phyloP scores from a whole-genome alignment of 2,329 filamentous ascomycete species.

The Alternaria infectoria region DNA sequence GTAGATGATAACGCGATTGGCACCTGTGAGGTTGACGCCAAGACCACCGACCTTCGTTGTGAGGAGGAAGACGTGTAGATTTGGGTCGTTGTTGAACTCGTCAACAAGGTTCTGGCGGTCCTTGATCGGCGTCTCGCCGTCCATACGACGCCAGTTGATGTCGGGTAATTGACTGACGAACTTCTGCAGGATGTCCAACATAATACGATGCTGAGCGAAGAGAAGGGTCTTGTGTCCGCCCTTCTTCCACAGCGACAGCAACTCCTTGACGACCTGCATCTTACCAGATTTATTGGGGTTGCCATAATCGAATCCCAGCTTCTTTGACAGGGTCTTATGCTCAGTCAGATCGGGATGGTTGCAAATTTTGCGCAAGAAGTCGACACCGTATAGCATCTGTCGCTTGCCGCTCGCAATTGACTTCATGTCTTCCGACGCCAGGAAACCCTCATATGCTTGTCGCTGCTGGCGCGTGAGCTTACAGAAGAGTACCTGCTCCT shows the following conservation, averaged over 20 bases:
- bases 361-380: constrained; percentile 92
- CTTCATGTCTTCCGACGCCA: constrained; percentile 83
- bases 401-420: constrained; percentile 76
- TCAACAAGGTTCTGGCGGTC: constrained; percentile 89
- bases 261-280: constrained; percentile 89
- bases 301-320: constrained; percentile 77
- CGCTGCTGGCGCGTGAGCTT: constrained; percentile 83
- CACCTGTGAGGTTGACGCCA: constrained; percentile 92
- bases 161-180: constrained; percentile 73
- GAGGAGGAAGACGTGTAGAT: constrained; percentile 86
- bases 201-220: constrained; percentile 91
- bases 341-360: constrained; percentile 93
- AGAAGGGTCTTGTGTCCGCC: constrained; percentile 93
- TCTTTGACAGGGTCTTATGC: constrained; percentile 64
- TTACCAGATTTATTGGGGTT: constrained; percentile 83
- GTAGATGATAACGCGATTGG: constrained; percentile 95
- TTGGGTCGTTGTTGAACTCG: constrained; percentile 82
- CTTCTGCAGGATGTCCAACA: constrained; percentile 91
- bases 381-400: constrained; percentile 87
- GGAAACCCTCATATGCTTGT: constrained; percentile 79
- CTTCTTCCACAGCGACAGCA: constrained; percentile 87
- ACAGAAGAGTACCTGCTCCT: constrained; percentile 94
- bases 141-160: constrained; percentile 87
- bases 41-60: constrained; percentile 96
- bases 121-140: constrained; percentile 88